Percentiles rank a stretch among this genome's conserved stretches.
Conservation (phyloP, 1,139 yeast species). For the Trichomonascaceae sp. region DNA sequence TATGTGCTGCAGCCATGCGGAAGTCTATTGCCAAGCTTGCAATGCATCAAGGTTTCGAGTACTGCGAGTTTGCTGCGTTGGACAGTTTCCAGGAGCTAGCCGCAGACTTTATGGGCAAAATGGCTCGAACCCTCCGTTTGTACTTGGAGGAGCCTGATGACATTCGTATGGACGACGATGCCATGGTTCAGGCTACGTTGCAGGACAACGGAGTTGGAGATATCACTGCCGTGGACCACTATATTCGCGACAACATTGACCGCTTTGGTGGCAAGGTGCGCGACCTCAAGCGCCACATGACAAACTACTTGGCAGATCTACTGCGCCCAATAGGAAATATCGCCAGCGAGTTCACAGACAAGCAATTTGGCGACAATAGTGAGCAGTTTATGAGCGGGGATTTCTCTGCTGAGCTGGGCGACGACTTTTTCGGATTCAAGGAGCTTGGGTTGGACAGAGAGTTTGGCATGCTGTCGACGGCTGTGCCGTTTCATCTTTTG, state of each 20-base stretch:
- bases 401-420: conserved; percentile 79
- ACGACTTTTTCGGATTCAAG: conserved; percentile 90
- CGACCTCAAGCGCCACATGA: conserved; percentile 55
- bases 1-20: conserved; percentile 54
- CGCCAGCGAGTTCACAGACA: conserved; percentile 51
- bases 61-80: conserved; percentile 64
- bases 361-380: conserved; percentile 75
- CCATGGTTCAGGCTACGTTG: conserved; percentile 47
- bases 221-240: conserved; percentile 63
- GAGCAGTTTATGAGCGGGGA: conserved; percentile 93
- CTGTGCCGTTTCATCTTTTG: conserved; percentile 79
- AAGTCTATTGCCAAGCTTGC: conserved; percentile 65
- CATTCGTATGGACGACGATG: conserved; percentile 12
- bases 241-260: conserved; percentile 58
- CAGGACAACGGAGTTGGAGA: conserved; percentile 76
- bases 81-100: conserved; percentile 76
- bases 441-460: conserved; percentile 91
- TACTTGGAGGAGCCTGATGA: conserved; percentile 41
- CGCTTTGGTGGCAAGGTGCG: conserved; percentile 57
- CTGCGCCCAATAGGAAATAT: conserved; percentile 49
- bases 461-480: conserved; percentile 69
- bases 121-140: conserved; percentile 56
- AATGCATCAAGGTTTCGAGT: conserved; percentile 91
- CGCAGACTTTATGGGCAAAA: conserved; percentile 60
- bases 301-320: conserved; percentile 65